phyloP scores from a whole-genome alignment of 352 stramenopile species.

The Globisporangium ultimum region DNA sequence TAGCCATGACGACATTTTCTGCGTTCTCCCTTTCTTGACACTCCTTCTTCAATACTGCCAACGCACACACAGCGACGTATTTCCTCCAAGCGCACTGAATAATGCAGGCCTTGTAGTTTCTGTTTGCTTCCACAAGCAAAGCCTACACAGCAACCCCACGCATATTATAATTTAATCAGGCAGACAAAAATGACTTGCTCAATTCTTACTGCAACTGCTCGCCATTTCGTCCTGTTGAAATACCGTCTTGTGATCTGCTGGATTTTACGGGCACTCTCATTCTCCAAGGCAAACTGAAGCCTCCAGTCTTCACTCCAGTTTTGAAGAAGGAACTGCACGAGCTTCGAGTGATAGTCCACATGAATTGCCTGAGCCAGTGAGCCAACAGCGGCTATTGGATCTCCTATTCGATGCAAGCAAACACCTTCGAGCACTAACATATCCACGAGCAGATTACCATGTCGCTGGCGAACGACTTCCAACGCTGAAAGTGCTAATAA shows the following conservation, averaged over 20 bases:
- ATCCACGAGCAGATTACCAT: slow-evolving; percentile 13
- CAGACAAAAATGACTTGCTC: background rate
- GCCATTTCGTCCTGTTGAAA: slow-evolving; percentile 19
- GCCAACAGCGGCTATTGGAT: slow-evolving; percentile 24
- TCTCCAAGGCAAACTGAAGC: slow-evolving; percentile 36
- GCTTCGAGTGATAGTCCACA: slow-evolving; percentile 35
- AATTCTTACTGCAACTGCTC: slow-evolving; percentile 11
- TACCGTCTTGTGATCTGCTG: slow-evolving; percentile 25
- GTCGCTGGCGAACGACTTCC: slow-evolving; percentile 22
- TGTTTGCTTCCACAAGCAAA: slow-evolving; percentile 27
- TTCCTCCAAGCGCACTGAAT: slow-evolving; percentile 54
- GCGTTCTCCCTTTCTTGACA: slow-evolving; percentile 28
- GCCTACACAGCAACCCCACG: slow-evolving; percentile 10
- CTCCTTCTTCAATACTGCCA: slow-evolving; percentile 20
- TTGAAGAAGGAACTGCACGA: slow-evolving; percentile 45
- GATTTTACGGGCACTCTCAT: slow-evolving; percentile 28
- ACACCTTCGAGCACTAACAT: slow-evolving; percentile 44
- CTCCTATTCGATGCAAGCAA: slow-evolving; percentile 31
- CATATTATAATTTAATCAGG: background rate
- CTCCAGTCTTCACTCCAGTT: slow-evolving; percentile 38
- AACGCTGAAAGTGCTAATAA: slow-evolving; percentile 34
- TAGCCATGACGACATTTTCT: slow-evolving; percentile 35
- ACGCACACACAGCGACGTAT: slow-evolving; percentile 19
- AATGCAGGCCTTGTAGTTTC: slow-evolving; percentile 20
- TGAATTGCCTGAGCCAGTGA: slow-evolving; percentile 33